Conservation (phyloP, 2,329 filamentous ascomycete genomes). For the Leptodontidium sp. region DNA sequence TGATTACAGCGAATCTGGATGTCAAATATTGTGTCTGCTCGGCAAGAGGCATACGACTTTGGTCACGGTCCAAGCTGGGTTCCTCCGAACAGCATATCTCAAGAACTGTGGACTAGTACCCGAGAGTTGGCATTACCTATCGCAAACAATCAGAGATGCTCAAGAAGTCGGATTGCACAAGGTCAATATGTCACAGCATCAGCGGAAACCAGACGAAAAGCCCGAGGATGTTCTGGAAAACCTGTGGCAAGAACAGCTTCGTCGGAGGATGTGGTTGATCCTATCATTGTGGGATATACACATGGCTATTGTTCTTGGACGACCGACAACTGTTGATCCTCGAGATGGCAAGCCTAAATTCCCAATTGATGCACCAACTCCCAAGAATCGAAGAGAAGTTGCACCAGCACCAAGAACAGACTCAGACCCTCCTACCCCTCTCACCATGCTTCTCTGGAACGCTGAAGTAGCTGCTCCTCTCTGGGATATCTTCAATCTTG, state of each 20-base stretch:
- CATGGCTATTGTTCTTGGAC: constrained; percentile 48
- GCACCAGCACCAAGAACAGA: constrained; percentile 56
- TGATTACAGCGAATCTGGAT: constrained; percentile 67
- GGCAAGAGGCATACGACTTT: constrained; percentile 65
- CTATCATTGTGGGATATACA: constrained; percentile 55
- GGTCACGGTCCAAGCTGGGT: constrained; percentile 64
- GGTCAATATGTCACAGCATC: constrained; percentile 58
- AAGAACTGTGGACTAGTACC: constrained; percentile 67
- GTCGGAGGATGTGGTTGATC: constrained; percentile 64
- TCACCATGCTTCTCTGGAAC: constrained; percentile 62
- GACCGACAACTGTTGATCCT: constrained; percentile 59
- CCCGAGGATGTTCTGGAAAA: constrained; percentile 61
- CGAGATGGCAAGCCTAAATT: constrained; percentile 56
- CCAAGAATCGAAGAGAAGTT: constrained; percentile 56
- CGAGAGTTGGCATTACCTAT: constrained; percentile 57
- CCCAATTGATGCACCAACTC: constrained; percentile 62
- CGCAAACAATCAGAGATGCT: constrained; percentile 65
- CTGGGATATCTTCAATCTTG: constrained; percentile 59
- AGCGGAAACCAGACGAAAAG: constrained; percentile 50
- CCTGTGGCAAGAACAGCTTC: constrained; percentile 64
- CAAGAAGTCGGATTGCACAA: constrained; percentile 68
- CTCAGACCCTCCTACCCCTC: constrained; percentile 62
- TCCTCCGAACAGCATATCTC: constrained; percentile 62
- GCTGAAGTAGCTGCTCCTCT: constrained; percentile 58
- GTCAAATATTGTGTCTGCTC: constrained; percentile 60